A percentile compares a stretch with the other conserved stretches of the same genome.
Conservation (phyloP, 2,329 filamentous ascomycete genomes). For the Colletotrichum sp. region DNA sequence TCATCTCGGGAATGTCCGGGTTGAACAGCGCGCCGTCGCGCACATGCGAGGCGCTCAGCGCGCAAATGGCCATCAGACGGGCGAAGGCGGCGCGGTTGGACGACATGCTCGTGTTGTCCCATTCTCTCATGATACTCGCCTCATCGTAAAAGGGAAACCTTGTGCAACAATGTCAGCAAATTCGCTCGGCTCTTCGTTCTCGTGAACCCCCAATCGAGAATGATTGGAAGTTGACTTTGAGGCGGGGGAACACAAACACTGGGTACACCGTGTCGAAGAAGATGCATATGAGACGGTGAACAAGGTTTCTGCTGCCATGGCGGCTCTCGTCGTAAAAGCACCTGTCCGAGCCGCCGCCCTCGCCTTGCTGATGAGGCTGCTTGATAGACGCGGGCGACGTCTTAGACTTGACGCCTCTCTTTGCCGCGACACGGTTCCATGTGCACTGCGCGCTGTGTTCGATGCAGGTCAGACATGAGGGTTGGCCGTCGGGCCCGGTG, state of each 20-base stretch:
- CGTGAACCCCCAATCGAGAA: not conserved
- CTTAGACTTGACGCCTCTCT: conserved; percentile 23
- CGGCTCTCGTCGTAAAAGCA: conserved; percentile 20
- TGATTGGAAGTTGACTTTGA: not conserved
- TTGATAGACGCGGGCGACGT: conserved; percentile 3
- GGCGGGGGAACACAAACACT: conserved; percentile 8
- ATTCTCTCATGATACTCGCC: conserved; percentile 44
- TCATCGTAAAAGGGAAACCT: conserved; percentile 55
- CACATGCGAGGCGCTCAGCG: conserved; percentile 51
- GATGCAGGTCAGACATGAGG: conserved; percentile 20
- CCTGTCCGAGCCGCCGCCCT: not conserved
- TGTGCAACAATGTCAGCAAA: not conserved
- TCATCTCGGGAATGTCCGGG: conserved; percentile 34
- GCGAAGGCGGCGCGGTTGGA: conserved; percentile 43
- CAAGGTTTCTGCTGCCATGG: conserved; percentile 12
- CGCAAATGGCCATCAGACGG: conserved; percentile 56
- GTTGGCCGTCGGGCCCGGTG: not conserved
- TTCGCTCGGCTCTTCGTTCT: not conserved
- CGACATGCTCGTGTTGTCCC: conserved; percentile 40
- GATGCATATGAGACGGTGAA: conserved; percentile 15
- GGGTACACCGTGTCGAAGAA: conserved; percentile 24
- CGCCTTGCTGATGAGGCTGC: not conserved
- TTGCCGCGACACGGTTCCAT: conserved; percentile 20
- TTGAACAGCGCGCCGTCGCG: conserved; percentile 53
- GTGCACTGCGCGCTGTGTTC: conserved; percentile 22